phyloP scores from a whole-genome alignment of 2,329 filamentous ascomycete genomes.

The Arthrobotrys pseudoclavata region DNA sequence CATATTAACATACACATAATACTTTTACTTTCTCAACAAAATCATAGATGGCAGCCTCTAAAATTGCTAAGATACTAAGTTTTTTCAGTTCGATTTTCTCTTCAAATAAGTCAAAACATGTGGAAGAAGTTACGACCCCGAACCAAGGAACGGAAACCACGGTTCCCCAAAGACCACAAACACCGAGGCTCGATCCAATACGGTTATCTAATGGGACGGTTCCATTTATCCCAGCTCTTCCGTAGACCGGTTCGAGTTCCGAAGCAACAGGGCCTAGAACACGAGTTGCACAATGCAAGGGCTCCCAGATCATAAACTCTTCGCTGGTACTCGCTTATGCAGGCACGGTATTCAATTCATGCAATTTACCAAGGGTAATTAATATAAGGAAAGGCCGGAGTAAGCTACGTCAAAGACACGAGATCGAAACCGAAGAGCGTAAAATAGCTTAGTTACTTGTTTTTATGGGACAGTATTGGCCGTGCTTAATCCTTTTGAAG shows the following conservation, averaged over 20 bases:
- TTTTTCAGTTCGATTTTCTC: neutral
- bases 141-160: neutral
- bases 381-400: too few relatives aligned
- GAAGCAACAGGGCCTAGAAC: neutral
- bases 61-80: neutral
- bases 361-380: too few relatives aligned
- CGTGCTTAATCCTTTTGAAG: too few relatives aligned
- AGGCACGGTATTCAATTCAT: too few relatives aligned
- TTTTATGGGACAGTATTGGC: too few relatives aligned
- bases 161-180: neutral
- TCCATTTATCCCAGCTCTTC: constrained; percentile 6
- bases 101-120: neutral
- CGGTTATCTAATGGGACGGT: neutral
- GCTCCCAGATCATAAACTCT: neutral
- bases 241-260: neutral
- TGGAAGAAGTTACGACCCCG: neutral
- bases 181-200: neutral
- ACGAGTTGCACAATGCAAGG: neutral
- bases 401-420: too few relatives aligned
- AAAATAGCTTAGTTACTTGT: too few relatives aligned
- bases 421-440: too few relatives aligned
- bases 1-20: neutral
- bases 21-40: neutral
- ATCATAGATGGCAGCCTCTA: neutral
- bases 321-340: neutral